These are phyloP conservation scores for Diaporthe destruens DNA, from an alignment of 2,329 filamentous ascomycete species.

Conservation along the genomic window DNA sequence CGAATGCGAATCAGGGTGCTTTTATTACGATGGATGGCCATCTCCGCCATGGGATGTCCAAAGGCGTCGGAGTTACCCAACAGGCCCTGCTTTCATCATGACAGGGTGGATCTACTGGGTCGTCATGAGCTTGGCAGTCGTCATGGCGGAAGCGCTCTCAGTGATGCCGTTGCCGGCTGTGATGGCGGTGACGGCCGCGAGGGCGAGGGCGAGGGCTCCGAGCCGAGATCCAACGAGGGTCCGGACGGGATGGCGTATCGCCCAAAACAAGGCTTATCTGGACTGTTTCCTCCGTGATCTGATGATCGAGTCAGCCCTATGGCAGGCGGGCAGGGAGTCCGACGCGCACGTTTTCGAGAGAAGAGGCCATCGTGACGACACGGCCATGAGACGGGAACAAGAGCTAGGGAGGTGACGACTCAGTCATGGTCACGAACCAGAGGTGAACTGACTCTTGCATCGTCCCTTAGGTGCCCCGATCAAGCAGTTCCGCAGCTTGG, in stretches of 20 bases:
- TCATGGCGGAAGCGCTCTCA: slow-evolving; percentile 14
- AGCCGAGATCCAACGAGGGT: background rate
- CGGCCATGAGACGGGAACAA: slow-evolving; percentile 23
- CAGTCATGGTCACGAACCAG: slow-evolving; percentile 1
- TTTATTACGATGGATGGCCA: slow-evolving; percentile 23
- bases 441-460: slow-evolving; percentile 13
- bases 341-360: background rate
- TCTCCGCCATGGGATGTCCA: slow-evolving; percentile 4
- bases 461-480: background rate
- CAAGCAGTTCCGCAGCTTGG: slow-evolving; percentile 12
- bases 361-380: slow-evolving; percentile 25
- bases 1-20: slow-evolving; percentile 28
- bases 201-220: background rate
- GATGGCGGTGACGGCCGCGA: background rate
- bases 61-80: slow-evolving; percentile 20
- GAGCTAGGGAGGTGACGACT: slow-evolving; percentile 8
- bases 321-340: slow-evolving; percentile 11
- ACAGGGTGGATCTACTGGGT: background rate
- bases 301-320: slow-evolving; percentile 22
- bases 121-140: slow-evolving; percentile 18
- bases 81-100: slow-evolving; percentile 9
- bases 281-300: background rate
- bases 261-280: background rate
- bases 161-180: slow-evolving; percentile 7
- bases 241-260: background rate